Base-by-base conservation (phyloP, 352 stramenopile species). In the Discostella stelligera region DNA sequence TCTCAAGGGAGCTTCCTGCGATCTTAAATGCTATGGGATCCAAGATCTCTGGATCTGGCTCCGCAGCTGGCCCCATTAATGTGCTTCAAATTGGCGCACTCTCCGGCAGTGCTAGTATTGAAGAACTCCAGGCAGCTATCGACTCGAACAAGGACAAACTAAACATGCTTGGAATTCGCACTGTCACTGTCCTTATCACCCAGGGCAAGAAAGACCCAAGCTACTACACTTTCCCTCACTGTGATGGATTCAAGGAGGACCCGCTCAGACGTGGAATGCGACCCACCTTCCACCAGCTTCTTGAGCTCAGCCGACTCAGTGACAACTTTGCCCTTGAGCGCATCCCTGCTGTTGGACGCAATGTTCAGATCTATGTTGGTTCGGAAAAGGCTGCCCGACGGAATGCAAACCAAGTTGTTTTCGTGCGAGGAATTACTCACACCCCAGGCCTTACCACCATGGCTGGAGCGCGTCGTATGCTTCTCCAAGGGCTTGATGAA, bases 211-310 rank as follows among this genome's bases (percentile, higher is more conserved):
- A 84, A 16, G 85, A 95, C 59, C 92, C 92, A 25, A 79, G 63
- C 21, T 95, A 95, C 80, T 94, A 89, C 65, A 90, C 87, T 18
- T 95, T 94, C 86, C 84, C 86, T 60, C 66, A 92, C 64, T 95
- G 94, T 61, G 85, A 96, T 27, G 91, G 90, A 59, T 99, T 96
- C 88, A 94, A 91, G 52, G 98, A 99, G 85, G 97, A 99, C 85
- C 93, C 96, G 75, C 95, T 99, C 58, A 93, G 98, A 64, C 95
- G 98, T 55, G 96, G 99, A 91, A 99, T 99, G 90, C 95, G 98
- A 61, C 96, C 97, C 3, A 98, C 97, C 10, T 96, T 99, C 56
- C 96, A 97, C 69, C 98, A 99, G 86, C 96, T 99, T 79, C 92
- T 99, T 39, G 98, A 99, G 82, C 91, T 99, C 70, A 86, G 90